Percentiles rank a stretch among this genome's conserved stretches.
Conservation (phyloP, 495 filamentous ascomycete genomes). For the Cercophora samala region DNA sequence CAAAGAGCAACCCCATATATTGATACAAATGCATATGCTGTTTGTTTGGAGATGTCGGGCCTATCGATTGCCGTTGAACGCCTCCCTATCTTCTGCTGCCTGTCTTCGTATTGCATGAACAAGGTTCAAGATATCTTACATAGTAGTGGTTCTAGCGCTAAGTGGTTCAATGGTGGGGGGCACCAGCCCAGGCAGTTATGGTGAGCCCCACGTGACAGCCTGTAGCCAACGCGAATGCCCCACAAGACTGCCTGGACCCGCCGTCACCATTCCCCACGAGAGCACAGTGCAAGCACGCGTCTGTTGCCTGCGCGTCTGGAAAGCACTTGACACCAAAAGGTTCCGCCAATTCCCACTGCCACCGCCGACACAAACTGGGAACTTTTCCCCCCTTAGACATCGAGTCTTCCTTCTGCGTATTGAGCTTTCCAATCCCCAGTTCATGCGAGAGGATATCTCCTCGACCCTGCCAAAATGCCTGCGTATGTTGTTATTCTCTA, state of each 20-base stretch:
- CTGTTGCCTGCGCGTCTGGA: neutral
- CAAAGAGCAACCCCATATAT: too few species aligned
- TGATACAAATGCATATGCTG: too few species aligned
- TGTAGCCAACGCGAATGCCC: constrained; percentile 19
- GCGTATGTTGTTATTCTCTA: constrained; percentile 42
- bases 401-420: neutral
- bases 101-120: too few species aligned
- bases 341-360: neutral
- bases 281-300: constrained; percentile 3
- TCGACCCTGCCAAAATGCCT: constrained; percentile 33
- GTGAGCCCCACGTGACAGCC: constrained; percentile 27
- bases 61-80: too few species aligned
- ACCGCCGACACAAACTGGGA: neutral
- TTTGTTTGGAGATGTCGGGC: too few species aligned
- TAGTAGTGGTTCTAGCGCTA: too few species aligned
- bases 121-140: too few species aligned
- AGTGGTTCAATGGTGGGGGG: too few species aligned
- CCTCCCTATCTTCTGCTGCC: too few species aligned
- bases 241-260: neutral
- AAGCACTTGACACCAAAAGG: neutral
- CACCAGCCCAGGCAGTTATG: too few species aligned
- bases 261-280: constrained; percentile 4
- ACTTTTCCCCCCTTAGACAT: neutral
- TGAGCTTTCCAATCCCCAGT: neutral
- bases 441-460: constrained; percentile 11